These are phyloP conservation scores for Yarrowia divulgata DNA, from an alignment of 805 yeast species.

Conservation along the genomic window DNA sequence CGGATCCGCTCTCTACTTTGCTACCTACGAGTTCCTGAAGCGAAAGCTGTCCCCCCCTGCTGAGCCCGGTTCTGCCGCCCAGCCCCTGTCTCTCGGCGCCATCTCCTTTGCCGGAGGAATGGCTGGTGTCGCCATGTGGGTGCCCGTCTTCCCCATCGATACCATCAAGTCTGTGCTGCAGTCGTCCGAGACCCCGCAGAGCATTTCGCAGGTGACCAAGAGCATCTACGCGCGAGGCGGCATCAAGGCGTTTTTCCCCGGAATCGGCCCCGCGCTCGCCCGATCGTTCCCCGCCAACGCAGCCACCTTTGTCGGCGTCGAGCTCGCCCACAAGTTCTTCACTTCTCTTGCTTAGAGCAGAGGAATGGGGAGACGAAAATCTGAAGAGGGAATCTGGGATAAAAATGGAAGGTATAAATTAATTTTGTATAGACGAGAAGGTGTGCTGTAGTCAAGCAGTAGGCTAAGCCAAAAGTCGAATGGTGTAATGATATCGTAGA, in stretches of 20 bases:
- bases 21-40: conserved; percentile 87
- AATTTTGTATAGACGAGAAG: conserved; percentile 3
- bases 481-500: too few species aligned
- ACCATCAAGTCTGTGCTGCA: conserved; percentile 89
- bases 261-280: conserved; percentile 92
- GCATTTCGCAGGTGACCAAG: conserved; percentile 70
- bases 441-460: too few species aligned
- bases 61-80: conserved; percentile 56
- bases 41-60: conserved; percentile 58
- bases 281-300: conserved; percentile 99
- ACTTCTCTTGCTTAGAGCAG: conserved; percentile 31
- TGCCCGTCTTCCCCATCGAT: conserved; percentile 93
- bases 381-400: too few species aligned
- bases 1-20: conserved; percentile 94
- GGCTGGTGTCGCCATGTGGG: conserved; percentile 98
- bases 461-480: too few species aligned
- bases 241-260: conserved; percentile 93
- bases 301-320: conserved; percentile 97
- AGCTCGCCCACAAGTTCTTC: conserved; percentile 62
- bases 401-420: neutral
- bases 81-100: conserved; percentile 70
- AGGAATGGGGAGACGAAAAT: neutral
- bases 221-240: conserved; percentile 80
- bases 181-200: conserved; percentile 59
- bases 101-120: conserved; percentile 91